Conservation (phyloP, 495 filamentous ascomycete species). For the Lasiosphaeria miniovina region DNA sequence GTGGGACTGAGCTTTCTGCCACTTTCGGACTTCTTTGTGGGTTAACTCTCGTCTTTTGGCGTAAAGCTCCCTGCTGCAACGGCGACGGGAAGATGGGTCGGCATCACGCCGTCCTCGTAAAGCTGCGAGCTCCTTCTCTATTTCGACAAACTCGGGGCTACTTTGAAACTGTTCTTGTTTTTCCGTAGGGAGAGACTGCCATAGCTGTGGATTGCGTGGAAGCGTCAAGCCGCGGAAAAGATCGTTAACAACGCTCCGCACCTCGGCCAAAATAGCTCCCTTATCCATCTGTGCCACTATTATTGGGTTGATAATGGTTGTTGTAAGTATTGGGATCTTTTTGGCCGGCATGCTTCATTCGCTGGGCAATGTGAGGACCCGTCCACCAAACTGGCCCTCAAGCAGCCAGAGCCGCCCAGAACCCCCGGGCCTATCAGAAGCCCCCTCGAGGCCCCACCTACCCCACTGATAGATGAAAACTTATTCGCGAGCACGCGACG, state of each 20-base stretch:
- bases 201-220: neutral
- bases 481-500: no score
- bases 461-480: no score
- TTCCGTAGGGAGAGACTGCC: neutral
- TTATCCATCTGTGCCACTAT: neutral
- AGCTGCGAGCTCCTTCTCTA: neutral
- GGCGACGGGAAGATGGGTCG: neutral
- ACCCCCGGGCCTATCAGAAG: no score
- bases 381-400: no score
- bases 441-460: no score
- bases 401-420: no score
- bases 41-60: neutral
- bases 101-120: neutral
- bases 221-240: neutral
- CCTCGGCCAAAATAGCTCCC: neutral
- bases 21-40: neutral
- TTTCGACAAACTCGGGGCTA: neutral
- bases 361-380: neutral
- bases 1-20: neutral
- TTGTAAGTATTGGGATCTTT: slow-evolving; percentile 1
- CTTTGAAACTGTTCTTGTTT: neutral
- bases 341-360: neutral
- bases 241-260: neutral
- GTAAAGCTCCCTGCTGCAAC: neutral
- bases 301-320: neutral